Evolutionary conservation across 768 basidiomycete species (phyloP).

Genomic region (Tulasnella sp.): DNA sequence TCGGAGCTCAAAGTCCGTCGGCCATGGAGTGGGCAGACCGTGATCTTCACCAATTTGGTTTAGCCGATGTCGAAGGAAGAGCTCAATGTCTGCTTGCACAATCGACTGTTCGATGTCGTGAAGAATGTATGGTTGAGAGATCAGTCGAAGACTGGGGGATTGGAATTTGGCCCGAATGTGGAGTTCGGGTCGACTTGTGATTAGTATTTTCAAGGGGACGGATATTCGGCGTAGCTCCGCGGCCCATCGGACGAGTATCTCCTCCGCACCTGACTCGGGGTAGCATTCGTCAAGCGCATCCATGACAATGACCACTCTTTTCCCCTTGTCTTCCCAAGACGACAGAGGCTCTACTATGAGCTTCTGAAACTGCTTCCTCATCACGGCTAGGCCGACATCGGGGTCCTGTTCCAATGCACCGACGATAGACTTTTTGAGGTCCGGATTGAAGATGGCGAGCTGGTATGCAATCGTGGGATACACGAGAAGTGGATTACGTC

Average conservation of each 20-base stretch:
- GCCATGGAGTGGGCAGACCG: neutral
- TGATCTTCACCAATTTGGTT: neutral
- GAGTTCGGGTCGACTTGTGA: slow-evolving; percentile 25
- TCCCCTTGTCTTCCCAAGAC: neutral
- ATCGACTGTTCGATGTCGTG: slow-evolving; percentile 11
- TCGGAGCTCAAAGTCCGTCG: neutral
- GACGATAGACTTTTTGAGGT: neutral
- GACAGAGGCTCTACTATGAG: slow-evolving; percentile 16
- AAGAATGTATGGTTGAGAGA: neutral
- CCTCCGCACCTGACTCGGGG: neutral
- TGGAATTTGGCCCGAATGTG: slow-evolving; percentile 18
- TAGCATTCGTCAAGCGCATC: slow-evolving; percentile 31
- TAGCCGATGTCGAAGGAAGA: slow-evolving; percentile 7
- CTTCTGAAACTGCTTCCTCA: slow-evolving; percentile 18
- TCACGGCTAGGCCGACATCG: slow-evolving; percentile 4
- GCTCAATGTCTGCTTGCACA: slow-evolving; percentile 3
- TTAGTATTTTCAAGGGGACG: slow-evolving; percentile 22
- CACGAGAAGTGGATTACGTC: slow-evolving; percentile 19
- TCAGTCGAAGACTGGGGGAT: neutral
- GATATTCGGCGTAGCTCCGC: slow-evolving; percentile 18
- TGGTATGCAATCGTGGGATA: slow-evolving; percentile 27
- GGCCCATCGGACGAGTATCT: slow-evolving; percentile 21
- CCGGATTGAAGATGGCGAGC: slow-evolving; percentile 18
- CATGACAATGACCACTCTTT: slow-evolving; percentile 24
- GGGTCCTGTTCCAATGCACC: slow-evolving; percentile 7